Percentiles rank a stretch among this genome's conserved stretches.
phyloP scores from a whole-genome alignment of 2,329 filamentous ascomycete genomes.

The Fusarium papillatum region DNA sequence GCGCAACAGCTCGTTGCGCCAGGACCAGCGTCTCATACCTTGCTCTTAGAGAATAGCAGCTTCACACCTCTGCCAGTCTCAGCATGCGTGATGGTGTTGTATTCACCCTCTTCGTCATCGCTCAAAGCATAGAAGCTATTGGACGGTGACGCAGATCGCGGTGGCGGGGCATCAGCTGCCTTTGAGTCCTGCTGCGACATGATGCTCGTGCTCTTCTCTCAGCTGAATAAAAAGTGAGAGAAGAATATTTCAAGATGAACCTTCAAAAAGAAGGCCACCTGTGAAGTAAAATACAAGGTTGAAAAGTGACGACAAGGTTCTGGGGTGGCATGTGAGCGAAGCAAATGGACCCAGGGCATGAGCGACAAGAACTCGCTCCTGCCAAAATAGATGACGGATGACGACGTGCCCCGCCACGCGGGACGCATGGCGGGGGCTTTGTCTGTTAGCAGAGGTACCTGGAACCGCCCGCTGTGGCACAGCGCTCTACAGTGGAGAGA shows the following conservation, averaged over 20 bases:
- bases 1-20: neutral
- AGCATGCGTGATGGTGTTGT: constrained; percentile 91
- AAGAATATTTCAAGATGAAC: neutral
- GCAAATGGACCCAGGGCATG: constrained; percentile 12
- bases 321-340: constrained; percentile 34
- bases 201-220: neutral
- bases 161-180: constrained; percentile 43
- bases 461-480: neutral
- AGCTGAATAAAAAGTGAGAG: neutral
- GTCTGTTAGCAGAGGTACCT: constrained; percentile 32
- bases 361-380: constrained; percentile 14
- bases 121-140: constrained; percentile 96
- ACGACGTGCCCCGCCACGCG: constrained; percentile 43
- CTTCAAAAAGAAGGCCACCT: neutral
- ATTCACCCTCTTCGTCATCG: constrained; percentile 95
- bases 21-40: constrained; percentile 70
- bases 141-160: constrained; percentile 74
- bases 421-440: neutral
- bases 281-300: neutral
- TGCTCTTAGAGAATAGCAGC: constrained; percentile 96
- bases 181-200: constrained; percentile 42
- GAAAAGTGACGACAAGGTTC: constrained; percentile 5
- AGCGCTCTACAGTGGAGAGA: neutral
- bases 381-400: constrained; percentile 39
- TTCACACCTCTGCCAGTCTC: constrained; percentile 88